These are phyloP conservation scores for Scutellaria baicalensis DNA, from an alignment of 257 asterid genomes.

Conservation along the genomic window DNA sequence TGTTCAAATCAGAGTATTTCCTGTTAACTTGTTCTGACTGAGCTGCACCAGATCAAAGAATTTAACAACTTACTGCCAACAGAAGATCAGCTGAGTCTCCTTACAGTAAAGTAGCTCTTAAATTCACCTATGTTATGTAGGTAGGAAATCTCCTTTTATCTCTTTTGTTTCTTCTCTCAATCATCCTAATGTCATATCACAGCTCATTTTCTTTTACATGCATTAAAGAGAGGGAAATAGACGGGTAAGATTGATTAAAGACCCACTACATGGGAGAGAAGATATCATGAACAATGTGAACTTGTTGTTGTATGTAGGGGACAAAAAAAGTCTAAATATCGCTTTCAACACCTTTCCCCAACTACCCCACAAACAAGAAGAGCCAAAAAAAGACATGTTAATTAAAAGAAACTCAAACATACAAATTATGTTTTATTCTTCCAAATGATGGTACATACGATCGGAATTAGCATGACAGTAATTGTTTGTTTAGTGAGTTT, in stretches of 20 bases:
- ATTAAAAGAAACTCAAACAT: neutral
- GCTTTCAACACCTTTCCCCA: slow-evolving; percentile 25
- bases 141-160: neutral
- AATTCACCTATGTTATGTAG: neutral
- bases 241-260: slow-evolving; percentile 16
- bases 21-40: neutral
- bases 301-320: neutral
- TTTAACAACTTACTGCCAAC: neutral
- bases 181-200: slow-evolving; percentile 11
- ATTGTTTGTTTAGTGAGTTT: no score
- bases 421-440: neutral
- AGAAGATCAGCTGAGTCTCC: slow-evolving; percentile 1
- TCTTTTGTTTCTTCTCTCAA: slow-evolving; percentile 8
- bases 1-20: slow-evolving; percentile 16
- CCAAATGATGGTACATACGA: neutral
- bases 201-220: slow-evolving; percentile 2
- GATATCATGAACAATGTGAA: neutral
- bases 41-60: slow-evolving; percentile 22
- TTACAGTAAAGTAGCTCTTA: neutral
- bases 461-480: neutral
- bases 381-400: neutral
- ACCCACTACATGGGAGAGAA: slow-evolving; percentile 11
- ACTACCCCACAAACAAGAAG: neutral
- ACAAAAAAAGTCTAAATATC: slow-evolving; percentile 5
- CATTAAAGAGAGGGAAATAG: slow-evolving; percentile 1